Evolutionary conservation across 345 rosid genomes (phyloP), one percentile per base, ranked within the genome.

Genomic region (Melaleuca quinquenervia): DNA sequence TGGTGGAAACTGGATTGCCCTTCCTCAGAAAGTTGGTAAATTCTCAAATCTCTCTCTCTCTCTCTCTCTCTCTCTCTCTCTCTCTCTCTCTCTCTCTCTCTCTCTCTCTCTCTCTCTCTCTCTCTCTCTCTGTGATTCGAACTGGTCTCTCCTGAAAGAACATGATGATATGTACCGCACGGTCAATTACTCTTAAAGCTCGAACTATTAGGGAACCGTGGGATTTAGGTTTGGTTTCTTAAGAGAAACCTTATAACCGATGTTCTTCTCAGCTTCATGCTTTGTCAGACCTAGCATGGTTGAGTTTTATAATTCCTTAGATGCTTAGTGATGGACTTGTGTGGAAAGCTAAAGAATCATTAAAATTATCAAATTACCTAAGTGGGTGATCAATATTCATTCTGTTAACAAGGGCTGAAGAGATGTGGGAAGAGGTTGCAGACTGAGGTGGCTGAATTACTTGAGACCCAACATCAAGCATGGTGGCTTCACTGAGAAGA

Each of bases 381-480:
- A 48, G 51, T 80, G 22, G 22, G 84, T 82, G 82, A 29, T 82
- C 7, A 83, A 27, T n/a, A 32, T 51, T 36, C 44, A 36, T 54
- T 29, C 16, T 78, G 64, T 50, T 48, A 70, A 49, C 32, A 96
- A 96, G 99, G 99, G 87, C 89, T 97, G 44, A 97, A 94, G 92
- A 96, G 99, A 91, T 97, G 98, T 86, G 99, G 99, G 48, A 97
- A 97, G 92, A 97, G 99, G 99, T 87, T 97, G 99, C 91, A 94
- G 99, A 87, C 92, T 97, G 55, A 95, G 99, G 90, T 96, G 99
- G 99, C 88, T 96, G 89, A 96, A 96, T 92, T 96, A 96, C 93
- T 88, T 97, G 88, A 93, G 99, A 86, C 99, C 99, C 50, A 95
- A 97, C 88, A 93, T 97, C 90, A 97, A 95, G 90, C 99, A 97